Base-by-base conservation (phyloP, 202 grass and related monocot genomes). In the Bolboschoenoplectus hybrid region DNA sequence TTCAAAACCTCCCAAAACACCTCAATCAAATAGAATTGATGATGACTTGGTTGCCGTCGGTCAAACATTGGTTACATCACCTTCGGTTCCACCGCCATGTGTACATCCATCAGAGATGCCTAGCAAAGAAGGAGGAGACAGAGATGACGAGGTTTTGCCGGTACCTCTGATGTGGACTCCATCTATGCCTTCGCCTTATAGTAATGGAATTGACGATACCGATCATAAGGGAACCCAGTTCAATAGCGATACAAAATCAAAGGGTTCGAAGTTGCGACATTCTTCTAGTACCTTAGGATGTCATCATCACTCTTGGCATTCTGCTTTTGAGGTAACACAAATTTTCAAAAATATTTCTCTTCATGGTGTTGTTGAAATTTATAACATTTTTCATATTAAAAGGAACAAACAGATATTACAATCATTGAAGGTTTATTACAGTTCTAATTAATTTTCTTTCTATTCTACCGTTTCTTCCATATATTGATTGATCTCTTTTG, bases 181-280 rank as follows among this genome's bases (percentile, higher is more conserved):
- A 70, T 94, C 77, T 74, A 94, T 89, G 87, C 91, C 88, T 85
- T 87, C 82, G 32, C 90, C 86, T 50, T 92, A 76, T 85, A 87
- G 26, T 68, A 66, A 38, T 83, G 84, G 84, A 82, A 65, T 84
- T 2, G 46, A 53, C 20, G 47, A 84, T 19, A 64, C 32, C 1
- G 14, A 68, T 68, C 11, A 55, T 26, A 66, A 82, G 26, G 34
- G 56, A 20, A 53, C 20, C 4, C 43, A 38, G 5, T 32, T 57
- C 12, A 13, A 17, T 56, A 26, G 17, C 17, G 57, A 9, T n/a
- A 67, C 19, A 6, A 69, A 84, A 70, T 4, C 47, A 14, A 70
- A 68, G 64, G 49, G n/a, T 39, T 70, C 47, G 34, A 49, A 53
- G 64, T 53, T 71, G 63, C 46, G 26, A 5, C 20, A 70, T 70